A percentile compares a stretch with the other conserved stretches of the same genome.
These are phyloP conservation scores for Boletus sp. DNA, from an alignment of 768 basidiomycete genomes.

Conservation along the genomic window DNA sequence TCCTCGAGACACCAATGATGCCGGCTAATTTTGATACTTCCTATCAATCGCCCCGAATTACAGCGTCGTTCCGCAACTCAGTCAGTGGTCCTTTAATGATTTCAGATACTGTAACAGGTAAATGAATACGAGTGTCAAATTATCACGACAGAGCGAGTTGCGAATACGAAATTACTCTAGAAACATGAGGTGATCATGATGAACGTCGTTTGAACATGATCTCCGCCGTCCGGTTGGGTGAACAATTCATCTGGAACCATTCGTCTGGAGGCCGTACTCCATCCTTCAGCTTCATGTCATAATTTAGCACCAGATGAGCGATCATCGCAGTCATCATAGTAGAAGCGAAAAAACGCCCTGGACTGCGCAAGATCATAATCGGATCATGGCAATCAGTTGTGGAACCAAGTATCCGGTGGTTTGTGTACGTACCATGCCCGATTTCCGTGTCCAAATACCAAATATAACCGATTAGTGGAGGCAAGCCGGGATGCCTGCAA, in stretches of 20 bases:
- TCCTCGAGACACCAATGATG: not conserved
- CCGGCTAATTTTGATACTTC: conserved; percentile 10
- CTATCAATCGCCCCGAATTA: conserved; percentile 19
- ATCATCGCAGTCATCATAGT: conserved; percentile 40
- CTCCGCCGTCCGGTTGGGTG: conserved; percentile 36
- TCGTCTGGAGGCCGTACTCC: conserved; percentile 35
- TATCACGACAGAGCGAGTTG: conserved; percentile 6
- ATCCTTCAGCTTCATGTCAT: conserved; percentile 39
- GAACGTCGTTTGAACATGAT: conserved; percentile 38
- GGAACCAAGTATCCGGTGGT: not conserved
- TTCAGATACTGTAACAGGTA: not conserved
- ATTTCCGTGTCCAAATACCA: conserved; percentile 36
- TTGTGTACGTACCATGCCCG: conserved; percentile 34
- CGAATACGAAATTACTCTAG: conserved; percentile 12
- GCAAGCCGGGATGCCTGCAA: conserved; percentile 28
- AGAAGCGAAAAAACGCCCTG: conserved; percentile 44
- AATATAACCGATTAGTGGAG: conserved; percentile 31
- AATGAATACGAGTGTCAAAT: conserved; percentile 11
- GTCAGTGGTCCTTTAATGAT: not conserved
- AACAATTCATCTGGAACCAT: conserved; percentile 36
- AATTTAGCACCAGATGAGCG: conserved; percentile 40
- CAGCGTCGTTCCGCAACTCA: not conserved
- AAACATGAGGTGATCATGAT: conserved; percentile 8
- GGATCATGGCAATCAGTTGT: conserved; percentile 3
- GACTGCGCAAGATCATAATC: conserved; percentile 25